Conservation (phyloP, 2,329 filamentous ascomycete genomes). For the Massarina eburnea region DNA sequence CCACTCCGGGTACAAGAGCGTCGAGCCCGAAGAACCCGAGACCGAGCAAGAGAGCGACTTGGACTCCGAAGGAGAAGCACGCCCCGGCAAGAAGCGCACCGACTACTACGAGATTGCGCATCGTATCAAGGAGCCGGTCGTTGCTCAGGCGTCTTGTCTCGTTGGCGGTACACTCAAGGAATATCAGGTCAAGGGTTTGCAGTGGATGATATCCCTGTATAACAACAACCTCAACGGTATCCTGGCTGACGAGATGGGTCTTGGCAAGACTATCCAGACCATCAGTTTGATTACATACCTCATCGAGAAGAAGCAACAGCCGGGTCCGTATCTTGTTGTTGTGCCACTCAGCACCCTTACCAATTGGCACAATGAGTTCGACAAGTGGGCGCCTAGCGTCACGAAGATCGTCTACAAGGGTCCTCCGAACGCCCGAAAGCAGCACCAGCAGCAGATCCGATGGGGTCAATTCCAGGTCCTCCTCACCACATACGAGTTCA, state of each 20-base stretch:
- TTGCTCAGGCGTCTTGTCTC: slow-evolving; percentile 77
- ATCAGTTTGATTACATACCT: slow-evolving; percentile 97
- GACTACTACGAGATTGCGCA: slow-evolving; percentile 99
- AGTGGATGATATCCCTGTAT: slow-evolving; percentile 99
- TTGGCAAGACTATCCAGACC: slow-evolving; percentile 98
- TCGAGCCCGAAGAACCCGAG: slow-evolving; percentile 51
- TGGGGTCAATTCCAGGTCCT: slow-evolving; percentile 95
- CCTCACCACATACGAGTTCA: slow-evolving; percentile 97
- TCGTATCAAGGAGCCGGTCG: slow-evolving; percentile 90
- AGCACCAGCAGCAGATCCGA: slow-evolving; percentile 90
- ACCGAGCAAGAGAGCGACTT: slow-evolving; percentile 60
- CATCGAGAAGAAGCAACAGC: slow-evolving; percentile 91
- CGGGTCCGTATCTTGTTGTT: slow-evolving; percentile 92
- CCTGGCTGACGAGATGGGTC: slow-evolving; percentile 98
- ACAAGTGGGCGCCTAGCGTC: slow-evolving; percentile 95
- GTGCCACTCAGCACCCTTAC: slow-evolving; percentile 95
- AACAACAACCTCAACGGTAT: slow-evolving; percentile 99
- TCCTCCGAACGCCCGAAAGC: slow-evolving; percentile 82
- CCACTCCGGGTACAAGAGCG: slow-evolving; percentile 72
- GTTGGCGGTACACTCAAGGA: slow-evolving; percentile 94
- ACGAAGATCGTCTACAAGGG: slow-evolving; percentile 94
- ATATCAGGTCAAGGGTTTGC: slow-evolving; percentile 96
- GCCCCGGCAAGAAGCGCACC: slow-evolving; percentile 73
- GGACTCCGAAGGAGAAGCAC: slow-evolving; percentile 66
- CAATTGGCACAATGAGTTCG: slow-evolving; percentile 98